Base-by-base conservation (phyloP, 768 basidiomycete species). In the Leccinum truebloodii region DNA sequence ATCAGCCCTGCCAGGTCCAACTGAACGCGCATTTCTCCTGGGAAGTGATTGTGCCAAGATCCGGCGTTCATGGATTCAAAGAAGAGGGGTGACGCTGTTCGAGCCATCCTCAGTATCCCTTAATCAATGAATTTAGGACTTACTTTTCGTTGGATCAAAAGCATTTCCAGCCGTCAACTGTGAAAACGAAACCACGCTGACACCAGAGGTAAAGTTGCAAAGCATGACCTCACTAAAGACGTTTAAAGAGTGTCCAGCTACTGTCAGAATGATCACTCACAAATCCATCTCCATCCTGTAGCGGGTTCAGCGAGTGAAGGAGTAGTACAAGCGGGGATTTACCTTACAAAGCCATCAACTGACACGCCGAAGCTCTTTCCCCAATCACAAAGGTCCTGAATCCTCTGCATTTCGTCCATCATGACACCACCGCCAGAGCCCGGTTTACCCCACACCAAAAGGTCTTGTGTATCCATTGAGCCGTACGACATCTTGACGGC, bases 291-390 rank as follows among this genome's bases (percentile, higher is more conserved):
- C 62, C 62, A 71, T 67, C 63, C 75, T 73, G 26, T 4, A 26
- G 30, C 5, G n/a, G 18, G 10, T 54, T 61, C 28, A 65, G 52
- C 26, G 14, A 34, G 53, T 30, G 58, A 30, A 16, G 6, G 52
- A 3, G 10, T 2, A 4, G 8, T 3, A 28, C 0, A 39, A 34
- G 9, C 1, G 3, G 24, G 5, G 6, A 56, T 22, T 52, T 61
- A 74, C 81, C 82, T 77, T 53, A 83, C 72, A 62, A 78, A 82
- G 4, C 77, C 83, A 67, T 84, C 81, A 5, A 34, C 32, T 12
- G 10, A 12, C 3, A 85, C 46, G 6, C 66, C 71, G 44, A 74
- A 73, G 34, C 67, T 59, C 52, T 71, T 72, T 13, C 79, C 82
- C 79, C 81, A 82, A 5, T 73, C 58, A 65, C 83, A 84, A 20